Conservation (phyloP, 2,329 filamentous ascomycete genomes). For the Nemania sp. region DNA sequence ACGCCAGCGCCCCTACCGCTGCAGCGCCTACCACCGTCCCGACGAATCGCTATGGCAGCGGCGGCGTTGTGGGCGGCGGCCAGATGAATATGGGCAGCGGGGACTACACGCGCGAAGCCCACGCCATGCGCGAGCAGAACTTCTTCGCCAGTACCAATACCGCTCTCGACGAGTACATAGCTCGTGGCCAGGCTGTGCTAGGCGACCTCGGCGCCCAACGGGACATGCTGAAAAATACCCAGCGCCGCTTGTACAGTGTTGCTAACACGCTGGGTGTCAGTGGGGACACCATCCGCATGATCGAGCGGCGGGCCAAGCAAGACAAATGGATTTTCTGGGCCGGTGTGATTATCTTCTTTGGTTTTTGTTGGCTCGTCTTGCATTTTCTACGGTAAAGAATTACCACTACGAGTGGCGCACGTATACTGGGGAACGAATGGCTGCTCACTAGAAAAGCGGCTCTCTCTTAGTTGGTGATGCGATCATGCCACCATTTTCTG, state of each 20-base stretch:
- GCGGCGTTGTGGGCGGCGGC: constrained; percentile 38
- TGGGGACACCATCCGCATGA: constrained; percentile 95
- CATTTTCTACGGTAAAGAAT: constrained; percentile 76
- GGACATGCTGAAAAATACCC: constrained; percentile 93
- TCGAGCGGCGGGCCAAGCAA: constrained; percentile 86
- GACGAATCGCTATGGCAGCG: constrained; percentile 46
- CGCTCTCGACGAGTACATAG: constrained; percentile 92
- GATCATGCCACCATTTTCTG: constrained; percentile 7
- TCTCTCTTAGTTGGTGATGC: no score
- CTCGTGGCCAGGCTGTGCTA: constrained; percentile 85
- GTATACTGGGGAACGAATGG: no score
- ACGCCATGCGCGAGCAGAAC: constrained; percentile 84
- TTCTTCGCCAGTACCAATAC: constrained; percentile 83
- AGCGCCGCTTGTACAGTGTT: constrained; percentile 86
- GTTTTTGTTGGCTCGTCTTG: constrained; percentile 89
- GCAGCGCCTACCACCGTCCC: constrained; percentile 41
- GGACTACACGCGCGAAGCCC: constrained; percentile 74
- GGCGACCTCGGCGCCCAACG: constrained; percentile 86
- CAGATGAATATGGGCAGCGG: constrained; percentile 53
- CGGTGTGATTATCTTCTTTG: constrained; percentile 82
- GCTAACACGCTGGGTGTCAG: constrained; percentile 92
- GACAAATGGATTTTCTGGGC: constrained; percentile 98
- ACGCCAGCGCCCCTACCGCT: constrained; percentile 59
- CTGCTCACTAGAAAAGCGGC: no score
- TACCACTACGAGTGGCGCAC: no score